Base-by-base conservation (phyloP, 169 alveolate genomes). In the Ichthyophthirius multifiliis region DNA sequence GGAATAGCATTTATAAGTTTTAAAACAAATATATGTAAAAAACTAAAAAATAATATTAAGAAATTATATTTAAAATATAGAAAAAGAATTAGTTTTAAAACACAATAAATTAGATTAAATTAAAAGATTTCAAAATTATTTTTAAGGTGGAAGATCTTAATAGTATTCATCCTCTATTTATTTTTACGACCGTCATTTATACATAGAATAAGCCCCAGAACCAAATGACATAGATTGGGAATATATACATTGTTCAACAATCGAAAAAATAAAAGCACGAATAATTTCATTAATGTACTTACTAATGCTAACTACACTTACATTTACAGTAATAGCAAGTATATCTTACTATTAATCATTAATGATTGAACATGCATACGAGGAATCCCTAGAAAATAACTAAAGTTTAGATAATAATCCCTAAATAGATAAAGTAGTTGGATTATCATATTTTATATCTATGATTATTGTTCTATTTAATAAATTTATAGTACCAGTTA, bases 201-300 rank as follows among this genome's bases (percentile, higher is more conserved):
- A 64, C 32, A 32, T 81, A 0, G 74, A 48, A 39, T 44, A 67
- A 23, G 82, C 86, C 9, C 82, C 86, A 7, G 86, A 81, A 31
- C 82, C 86, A 1, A 71, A 81, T 71, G 86, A 81, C 41, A 47
- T 81, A 1, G 39, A 71, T 43, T 81, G 86, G 86, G 71, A 81
- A 30, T 65, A 34, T 55, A 32, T 74, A 3, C 81, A 74, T 34
- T 45, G 55, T 12, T n/a, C 31, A 20, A 81, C 86, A 10, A 44
- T 6, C 3, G 80, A 48, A 23, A 81, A 81, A 34, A 41, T 81
- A 20, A 18, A 71, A 12, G 65, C 74, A 12, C 67, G 86, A 81
- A 23, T 74, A 15, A 73, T 64, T 27, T 75, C 76, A 27, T 81
- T 71, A 16, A 35, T 45, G 1, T 31, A 41, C n/a, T 64, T 73